Evolutionary conservation across 176 grass and related monocot species (phyloP), one percentile per base, ranked within the genome.

Genomic region (Oryza officinalis): DNA sequence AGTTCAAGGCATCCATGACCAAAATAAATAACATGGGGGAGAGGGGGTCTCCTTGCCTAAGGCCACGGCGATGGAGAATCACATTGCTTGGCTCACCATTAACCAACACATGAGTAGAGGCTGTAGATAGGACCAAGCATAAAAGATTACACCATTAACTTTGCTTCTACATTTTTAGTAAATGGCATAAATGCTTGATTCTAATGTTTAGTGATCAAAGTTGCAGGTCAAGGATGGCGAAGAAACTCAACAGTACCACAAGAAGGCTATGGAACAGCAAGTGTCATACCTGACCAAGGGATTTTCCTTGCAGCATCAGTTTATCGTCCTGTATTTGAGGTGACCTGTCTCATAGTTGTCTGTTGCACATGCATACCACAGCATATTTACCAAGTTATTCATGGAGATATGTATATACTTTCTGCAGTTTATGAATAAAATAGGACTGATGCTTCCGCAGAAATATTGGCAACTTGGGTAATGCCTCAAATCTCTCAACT

Each of bases 301-400:
- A 95, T 98, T 88, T 95, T 95, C 85, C 87, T 95, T 77, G 96
- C 93, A 2, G 96, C 93, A 15, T 95, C 96, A 81, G 87, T 95
- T 87, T 98, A 98, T 86, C 96, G 96, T 71, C 96, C 96, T 92
- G 93, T 98, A 80, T 92, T 95, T 87, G 84, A 95, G 91, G 96
- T 98, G 50, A 80, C 38, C 31, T 94, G 72, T 85, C 41, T 66
- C 63, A 23, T 28, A 59, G 27, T 60, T 57, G 7, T 83, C 32
- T 76, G 38, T 72, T 84, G 10, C 27, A 50, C 68, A 49, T 38
- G 8, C 38, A 63, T 63, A 71, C 45, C 22, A 15, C 66, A 46
- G 15, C 81, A 70, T 82, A 57, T 52, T 88, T 84, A 77, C 14
- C 43, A 22, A 35, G 65, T 86, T 81, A 11, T 67, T 89, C 52